A percentile compares a stretch with the other conserved stretches of the same genome.
Conservation (phyloP, 768 basidiomycete species). For the Flagelloscypha sp. region DNA sequence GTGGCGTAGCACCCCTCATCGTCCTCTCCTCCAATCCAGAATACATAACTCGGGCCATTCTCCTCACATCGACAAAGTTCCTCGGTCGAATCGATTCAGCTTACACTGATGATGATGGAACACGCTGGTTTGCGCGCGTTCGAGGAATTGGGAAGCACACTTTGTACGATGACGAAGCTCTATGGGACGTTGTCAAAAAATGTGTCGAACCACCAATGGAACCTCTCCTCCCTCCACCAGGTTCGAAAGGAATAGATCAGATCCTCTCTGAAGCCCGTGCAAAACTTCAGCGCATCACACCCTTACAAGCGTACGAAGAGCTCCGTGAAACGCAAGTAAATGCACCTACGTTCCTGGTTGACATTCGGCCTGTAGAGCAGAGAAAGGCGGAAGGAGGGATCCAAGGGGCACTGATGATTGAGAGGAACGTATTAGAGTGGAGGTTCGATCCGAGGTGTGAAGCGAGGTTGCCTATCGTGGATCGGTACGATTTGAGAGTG, state of each 20-base stretch:
- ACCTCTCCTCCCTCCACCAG: conserved; percentile 54
- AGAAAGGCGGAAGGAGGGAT: conserved; percentile 52
- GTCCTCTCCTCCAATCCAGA: conserved; percentile 48
- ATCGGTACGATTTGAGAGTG: conserved; percentile 66
- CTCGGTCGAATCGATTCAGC: conserved; percentile 46
- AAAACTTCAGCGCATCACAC: conserved; percentile 54
- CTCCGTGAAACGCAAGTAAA: conserved; percentile 42
- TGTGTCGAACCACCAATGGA: conserved; percentile 51
- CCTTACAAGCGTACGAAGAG: conserved; percentile 52
- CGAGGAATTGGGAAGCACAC: conserved; percentile 43
- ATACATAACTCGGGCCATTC: conserved; percentile 57
- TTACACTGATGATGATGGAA: conserved; percentile 22
- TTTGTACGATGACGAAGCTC: conserved; percentile 58
- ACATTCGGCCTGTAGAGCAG: conserved; percentile 62
- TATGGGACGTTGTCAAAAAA: conserved; percentile 67
- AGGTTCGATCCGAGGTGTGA: conserved; percentile 64
- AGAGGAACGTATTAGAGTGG: conserved; percentile 75
- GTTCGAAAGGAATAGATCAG: conserved; percentile 50
- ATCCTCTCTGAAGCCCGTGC: conserved; percentile 53
- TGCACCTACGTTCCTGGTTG: conserved; percentile 66
- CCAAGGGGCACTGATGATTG: conserved; percentile 61
- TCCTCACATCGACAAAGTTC: conserved; percentile 62
- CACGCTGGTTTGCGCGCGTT: conserved; percentile 36
- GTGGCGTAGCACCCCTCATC: conserved; percentile 34
- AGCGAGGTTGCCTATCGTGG: conserved; percentile 54